phyloP scores from a whole-genome alignment of 129 eudicot genomes.

The Flaveria ramosissima region DNA sequence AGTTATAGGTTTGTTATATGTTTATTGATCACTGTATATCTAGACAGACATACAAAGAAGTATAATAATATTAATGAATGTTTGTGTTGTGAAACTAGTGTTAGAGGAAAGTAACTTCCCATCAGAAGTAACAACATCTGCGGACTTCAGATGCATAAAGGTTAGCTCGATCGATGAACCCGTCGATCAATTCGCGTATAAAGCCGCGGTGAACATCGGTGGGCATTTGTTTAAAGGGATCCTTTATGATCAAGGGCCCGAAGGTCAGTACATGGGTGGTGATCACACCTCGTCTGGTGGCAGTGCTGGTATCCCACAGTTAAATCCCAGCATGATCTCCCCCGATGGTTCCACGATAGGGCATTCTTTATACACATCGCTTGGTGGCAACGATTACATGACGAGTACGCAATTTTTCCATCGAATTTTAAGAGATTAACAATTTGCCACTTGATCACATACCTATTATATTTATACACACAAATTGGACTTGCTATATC shows the following conservation, averaged over 20 bases:
- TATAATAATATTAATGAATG: background rate
- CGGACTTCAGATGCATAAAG: slow-evolving; percentile 70
- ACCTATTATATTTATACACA: background rate
- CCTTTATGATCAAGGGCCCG: slow-evolving; percentile 80
- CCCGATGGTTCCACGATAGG: slow-evolving; percentile 41
- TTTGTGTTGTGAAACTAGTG: slow-evolving; percentile 40
- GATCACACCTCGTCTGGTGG: slow-evolving; percentile 67
- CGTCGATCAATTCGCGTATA: slow-evolving; percentile 79
- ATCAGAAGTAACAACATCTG: slow-evolving; percentile 67
- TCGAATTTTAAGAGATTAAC: slow-evolving; percentile 57
- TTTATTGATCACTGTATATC: background rate
- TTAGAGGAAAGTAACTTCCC: slow-evolving; percentile 78
- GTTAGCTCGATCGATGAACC: slow-evolving; percentile 73
- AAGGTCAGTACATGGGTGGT: slow-evolving; percentile 52
- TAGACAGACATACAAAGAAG: too few species aligned
- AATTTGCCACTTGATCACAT: background rate
- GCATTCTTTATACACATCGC: slow-evolving; percentile 49
- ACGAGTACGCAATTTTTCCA: slow-evolving; percentile 93
- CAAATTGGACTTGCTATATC: slow-evolving; percentile 24
- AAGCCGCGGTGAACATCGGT: slow-evolving; percentile 73
- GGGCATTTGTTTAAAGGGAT: slow-evolving; percentile 90
- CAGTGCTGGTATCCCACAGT: slow-evolving; percentile 33
- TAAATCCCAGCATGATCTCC: slow-evolving; percentile 43
- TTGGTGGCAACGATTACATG: slow-evolving; percentile 61
- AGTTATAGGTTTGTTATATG: too few species aligned